These are phyloP conservation scores for Thalassiosira exigua DNA, from an alignment of 352 stramenopile genomes.

Conservation along the genomic window DNA sequence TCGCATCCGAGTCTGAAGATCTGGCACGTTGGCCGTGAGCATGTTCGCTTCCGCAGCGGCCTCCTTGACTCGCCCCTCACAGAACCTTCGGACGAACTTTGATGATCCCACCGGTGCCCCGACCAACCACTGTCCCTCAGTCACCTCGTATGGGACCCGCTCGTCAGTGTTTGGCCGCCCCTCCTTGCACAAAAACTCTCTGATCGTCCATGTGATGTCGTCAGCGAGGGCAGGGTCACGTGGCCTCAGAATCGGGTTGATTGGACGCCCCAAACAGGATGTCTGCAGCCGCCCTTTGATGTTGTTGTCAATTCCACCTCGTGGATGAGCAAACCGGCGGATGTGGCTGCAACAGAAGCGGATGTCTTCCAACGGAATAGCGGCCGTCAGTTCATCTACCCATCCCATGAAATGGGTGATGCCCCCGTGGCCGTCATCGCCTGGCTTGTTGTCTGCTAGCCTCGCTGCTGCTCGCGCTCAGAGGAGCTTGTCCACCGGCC, in stretches of 20 bases:
- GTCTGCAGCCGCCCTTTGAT: slow-evolving; percentile 29
- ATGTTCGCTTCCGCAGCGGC: neutral
- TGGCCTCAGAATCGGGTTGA: neutral
- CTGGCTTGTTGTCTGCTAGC: neutral
- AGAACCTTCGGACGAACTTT: slow-evolving; percentile 7
- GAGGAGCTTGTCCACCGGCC: slow-evolving; percentile 15
- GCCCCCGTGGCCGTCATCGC: slow-evolving; percentile 13
- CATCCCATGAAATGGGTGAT: slow-evolving; percentile 16
- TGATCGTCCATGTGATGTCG: neutral
- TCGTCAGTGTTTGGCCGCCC: no score
- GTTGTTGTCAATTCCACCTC: slow-evolving; percentile 26
- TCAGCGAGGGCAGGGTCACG: neutral
- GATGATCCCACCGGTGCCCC: slow-evolving; percentile 22
- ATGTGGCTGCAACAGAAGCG: slow-evolving; percentile 7
- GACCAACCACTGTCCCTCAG: slow-evolving; percentile 6
- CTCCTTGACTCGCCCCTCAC: neutral
- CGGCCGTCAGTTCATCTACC: slow-evolving; percentile 29
- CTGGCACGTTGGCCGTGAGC: neutral
- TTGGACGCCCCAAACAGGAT: neutral
- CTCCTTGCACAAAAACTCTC: neutral
- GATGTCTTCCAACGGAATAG: slow-evolving; percentile 23
- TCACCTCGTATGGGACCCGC: neutral
- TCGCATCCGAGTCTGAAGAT: slow-evolving; percentile 22
- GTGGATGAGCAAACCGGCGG: neutral
- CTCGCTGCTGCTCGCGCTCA: neutral